Conservation (phyloP, 2,329 filamentous ascomycete species). For the Alternaria consortialis region DNA sequence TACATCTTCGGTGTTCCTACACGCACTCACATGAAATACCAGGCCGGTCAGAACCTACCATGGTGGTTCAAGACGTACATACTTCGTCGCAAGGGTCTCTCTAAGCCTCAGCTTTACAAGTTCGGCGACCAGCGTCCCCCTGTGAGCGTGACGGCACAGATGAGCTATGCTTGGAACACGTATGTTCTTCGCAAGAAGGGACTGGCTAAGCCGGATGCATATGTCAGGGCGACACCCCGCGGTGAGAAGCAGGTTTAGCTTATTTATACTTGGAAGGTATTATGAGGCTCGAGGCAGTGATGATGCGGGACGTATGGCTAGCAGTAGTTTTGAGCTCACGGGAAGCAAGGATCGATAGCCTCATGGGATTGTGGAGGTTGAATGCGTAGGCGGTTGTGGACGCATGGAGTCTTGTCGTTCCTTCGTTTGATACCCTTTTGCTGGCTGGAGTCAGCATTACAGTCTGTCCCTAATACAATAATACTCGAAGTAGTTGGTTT, state of each 20-base stretch:
- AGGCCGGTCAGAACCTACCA: conserved; percentile 44
- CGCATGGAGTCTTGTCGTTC: not conserved
- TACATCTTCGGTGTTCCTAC: conserved; percentile 61
- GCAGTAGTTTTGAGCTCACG: not conserved
- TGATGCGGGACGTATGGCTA: not conserved
- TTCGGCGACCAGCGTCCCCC: conserved; percentile 37
- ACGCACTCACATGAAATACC: conserved; percentile 51
- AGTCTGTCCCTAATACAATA: not conserved
- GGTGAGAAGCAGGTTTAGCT: conserved; percentile 32
- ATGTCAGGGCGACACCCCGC: conserved; percentile 18
- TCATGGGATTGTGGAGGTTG: too few species aligned
- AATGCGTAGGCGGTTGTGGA: not conserved
- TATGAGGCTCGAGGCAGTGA: not conserved
- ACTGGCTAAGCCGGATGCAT: conserved; percentile 24
- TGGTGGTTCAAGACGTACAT: conserved; percentile 59
- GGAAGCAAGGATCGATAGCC: not conserved
- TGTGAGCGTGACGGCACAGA: conserved; percentile 28
- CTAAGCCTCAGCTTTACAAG: conserved; percentile 52
- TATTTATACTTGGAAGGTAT: not conserved
- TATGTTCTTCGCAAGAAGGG: conserved; percentile 32
- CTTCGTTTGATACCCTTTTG: conserved; percentile 17
- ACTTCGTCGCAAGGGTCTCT: conserved; percentile 49
- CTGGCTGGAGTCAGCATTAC: not conserved
- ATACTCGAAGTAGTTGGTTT: not conserved
- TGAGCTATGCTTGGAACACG: conserved; percentile 32